Evolutionary conservation across 306 rosid genomes (phyloP), one percentile per base, ranked within the genome.

Genomic region (Trifolium dubium): DNA sequence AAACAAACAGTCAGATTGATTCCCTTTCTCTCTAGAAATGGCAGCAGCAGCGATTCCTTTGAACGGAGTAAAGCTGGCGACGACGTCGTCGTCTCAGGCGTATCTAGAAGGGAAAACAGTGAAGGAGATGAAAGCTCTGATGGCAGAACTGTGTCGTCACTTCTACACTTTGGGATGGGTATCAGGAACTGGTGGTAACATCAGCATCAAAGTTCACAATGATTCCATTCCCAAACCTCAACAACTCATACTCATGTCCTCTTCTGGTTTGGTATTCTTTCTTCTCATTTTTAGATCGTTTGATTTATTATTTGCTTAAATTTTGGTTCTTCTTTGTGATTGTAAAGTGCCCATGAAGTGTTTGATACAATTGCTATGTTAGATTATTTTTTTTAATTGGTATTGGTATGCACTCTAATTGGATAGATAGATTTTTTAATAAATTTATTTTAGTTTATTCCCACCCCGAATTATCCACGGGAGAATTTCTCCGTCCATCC

Each of bases 81-180:
- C 85, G n/a, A n/a, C n/a, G n/a, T n/a, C n/a, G 31, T 79, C 84
- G 14, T 79, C 93, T 70, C 93, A 84, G 79, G 90, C 90, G 11
- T 91, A 91, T 73, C 79, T 94, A 30, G 92, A 86, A 51, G 65
- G 91, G 74, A 86, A 82, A 56, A 83, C 83, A 35, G 92, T 89
- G 83, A 85, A 74, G 70, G 98, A 94, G 34, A 91, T 97, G 0
- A 86, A 67, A 83, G 83, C 54, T 78, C 85, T 91, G 69, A 79
- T 89, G 79, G 85, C 97, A 3, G 96, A 94, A 47, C 96, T 94
- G 0, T 89, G 98, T 86, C 97, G 98, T 74, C 94, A 89, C 44
- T 94, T 94, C 85, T 94, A 91, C 83, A 80, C 40, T 62, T 93
- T 89, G 13, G 97, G 97, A 76, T 93, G 98, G 98, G 97, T 93